Evolutionary conservation across 2,329 filamentous ascomycete genomes (phyloP), one percentile per base, ranked within the genome.

Genomic region (Nemania abortiva): DNA sequence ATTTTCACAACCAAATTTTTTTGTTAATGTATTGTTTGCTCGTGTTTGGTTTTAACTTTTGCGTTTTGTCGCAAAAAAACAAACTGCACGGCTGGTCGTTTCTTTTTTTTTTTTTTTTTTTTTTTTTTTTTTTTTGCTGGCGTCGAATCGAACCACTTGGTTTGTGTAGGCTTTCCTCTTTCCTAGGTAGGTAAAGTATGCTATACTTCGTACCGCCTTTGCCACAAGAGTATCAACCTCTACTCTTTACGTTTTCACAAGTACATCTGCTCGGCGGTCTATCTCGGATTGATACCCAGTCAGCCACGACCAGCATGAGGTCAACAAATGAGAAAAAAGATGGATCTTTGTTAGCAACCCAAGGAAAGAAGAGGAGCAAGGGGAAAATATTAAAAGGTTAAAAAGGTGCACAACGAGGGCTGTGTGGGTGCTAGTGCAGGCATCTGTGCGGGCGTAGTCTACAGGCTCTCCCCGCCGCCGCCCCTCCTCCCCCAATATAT

Each of bases 341-440:
- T 45, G 2, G 39, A 15, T 50, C 24, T 24, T 27, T n/a, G 6
- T 9, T 31, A n/a, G 29, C 31, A 55, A 20, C 42, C 5, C 6
- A 7, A 55, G 24, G 18, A 20, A 20, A 27, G 24, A 27, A n/a
- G 29, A 27, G 29, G 6, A 53, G 37, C 6, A 34, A 29, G 42
- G 20, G 37, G 24, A 27, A 27, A 42, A 37, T 37, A 37, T 9
- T 37, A 57, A 57, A 39, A n/a, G n/a, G 7, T 39, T n/a, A 58
- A 58, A 58, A 66, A 24, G 34, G 65, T 53, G 37, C 29, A 59
- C 47, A 10, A 63, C 15, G 37, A 63, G 65, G 65, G 47, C 29
- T 63, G 24, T 54, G 59, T 59, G 37, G 58, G 56, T 55, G 27
- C 13, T 61, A 61, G 58, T 37, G 49, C n/a, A 50, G 4, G 34